These are phyloP conservation scores for Podila minutissima DNA, from an alignment of 192 early-diverging fungal species.

Conservation along the genomic window DNA sequence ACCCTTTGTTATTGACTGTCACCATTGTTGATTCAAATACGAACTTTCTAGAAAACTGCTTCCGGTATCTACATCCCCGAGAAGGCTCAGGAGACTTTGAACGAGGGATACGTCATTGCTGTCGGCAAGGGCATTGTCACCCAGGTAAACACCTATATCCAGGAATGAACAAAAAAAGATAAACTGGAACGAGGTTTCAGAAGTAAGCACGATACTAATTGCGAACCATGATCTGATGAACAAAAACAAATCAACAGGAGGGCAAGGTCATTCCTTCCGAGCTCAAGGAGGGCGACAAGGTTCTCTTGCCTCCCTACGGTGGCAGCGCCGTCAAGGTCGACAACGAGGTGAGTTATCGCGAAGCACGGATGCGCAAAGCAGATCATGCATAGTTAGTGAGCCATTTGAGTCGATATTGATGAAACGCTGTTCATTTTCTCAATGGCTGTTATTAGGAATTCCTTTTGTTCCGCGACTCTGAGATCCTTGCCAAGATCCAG, in stretches of 20 bases:
- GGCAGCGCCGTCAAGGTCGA: conserved; percentile 93
- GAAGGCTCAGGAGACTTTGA: conserved; percentile 96
- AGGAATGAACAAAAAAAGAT: neutral
- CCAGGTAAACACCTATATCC: conserved; percentile 59
- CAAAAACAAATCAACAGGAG: conserved; percentile 50
- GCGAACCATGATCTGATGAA: no score
- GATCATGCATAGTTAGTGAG: no score
- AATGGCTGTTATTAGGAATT: conserved; percentile 63
- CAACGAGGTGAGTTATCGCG: conserved; percentile 55
- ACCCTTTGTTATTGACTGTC: neutral
- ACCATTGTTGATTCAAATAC: neutral
- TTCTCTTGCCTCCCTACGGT: conserved; percentile 96
- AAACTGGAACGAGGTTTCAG: neutral
- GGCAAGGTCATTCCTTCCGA: conserved; percentile 83
- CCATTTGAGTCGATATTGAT: no score
- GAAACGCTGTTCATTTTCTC: no score
- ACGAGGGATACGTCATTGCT: conserved; percentile 96
- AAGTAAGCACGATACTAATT: neutral
- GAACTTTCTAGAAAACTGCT: conserved; percentile 84
- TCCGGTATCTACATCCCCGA: conserved; percentile 97
- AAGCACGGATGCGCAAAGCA: no score
- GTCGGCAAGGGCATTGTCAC: conserved; percentile 90
- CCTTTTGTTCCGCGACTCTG: conserved; percentile 90
- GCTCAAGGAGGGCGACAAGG: conserved; percentile 92
- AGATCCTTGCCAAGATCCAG: conserved; percentile 94